Conservation (phyloP, 805 yeast species). For the Millerozyma miso region DNA sequence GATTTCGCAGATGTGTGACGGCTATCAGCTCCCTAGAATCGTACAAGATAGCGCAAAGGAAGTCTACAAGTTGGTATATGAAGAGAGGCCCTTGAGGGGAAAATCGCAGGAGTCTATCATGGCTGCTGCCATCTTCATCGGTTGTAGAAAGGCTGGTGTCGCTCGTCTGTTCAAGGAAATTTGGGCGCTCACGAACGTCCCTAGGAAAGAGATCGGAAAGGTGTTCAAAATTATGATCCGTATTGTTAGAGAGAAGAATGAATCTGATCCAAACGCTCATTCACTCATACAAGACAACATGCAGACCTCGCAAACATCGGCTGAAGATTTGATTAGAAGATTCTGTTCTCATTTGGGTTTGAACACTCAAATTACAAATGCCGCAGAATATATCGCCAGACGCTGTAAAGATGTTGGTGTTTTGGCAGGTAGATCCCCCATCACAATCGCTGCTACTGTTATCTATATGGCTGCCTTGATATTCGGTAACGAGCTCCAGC, state of each 20-base stretch:
- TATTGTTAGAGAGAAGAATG: constrained; percentile 54
- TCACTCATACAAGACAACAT: constrained; percentile 45
- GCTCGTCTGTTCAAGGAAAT: constrained; percentile 95
- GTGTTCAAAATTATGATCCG: constrained; percentile 77
- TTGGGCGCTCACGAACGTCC: constrained; percentile 90
- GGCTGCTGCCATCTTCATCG: constrained; percentile 94
- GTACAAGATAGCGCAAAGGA: constrained; percentile 98
- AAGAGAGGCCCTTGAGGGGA: constrained; percentile 80
- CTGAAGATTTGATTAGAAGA: constrained; percentile 92
- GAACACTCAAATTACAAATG: constrained; percentile 76
- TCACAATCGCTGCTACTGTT: constrained; percentile 95
- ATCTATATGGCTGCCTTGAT: constrained; percentile 90
- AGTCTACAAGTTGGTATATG: constrained; percentile 87
- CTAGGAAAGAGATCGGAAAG: constrained; percentile 90
- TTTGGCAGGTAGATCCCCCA: constrained; percentile 93
- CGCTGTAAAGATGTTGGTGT: constrained; percentile 88
- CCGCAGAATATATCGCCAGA: constrained; percentile 90
- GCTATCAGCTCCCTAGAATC: constrained; percentile 87
- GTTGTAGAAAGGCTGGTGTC: constrained; percentile 90
- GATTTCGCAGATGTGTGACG: constrained; percentile 95
- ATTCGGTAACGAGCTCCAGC: constrained; percentile 73
- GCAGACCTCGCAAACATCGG: constrained; percentile 79
- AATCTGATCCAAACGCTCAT: constrained; percentile 39
- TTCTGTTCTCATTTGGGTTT: constrained; percentile 94
- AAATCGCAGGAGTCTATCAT: constrained; percentile 89